A percentile compares a stretch with the other conserved stretches of the same genome.
These are phyloP conservation scores for Pugionium cornutum DNA, from an alignment of 345 rosid genomes.

Conservation along the genomic window DNA sequence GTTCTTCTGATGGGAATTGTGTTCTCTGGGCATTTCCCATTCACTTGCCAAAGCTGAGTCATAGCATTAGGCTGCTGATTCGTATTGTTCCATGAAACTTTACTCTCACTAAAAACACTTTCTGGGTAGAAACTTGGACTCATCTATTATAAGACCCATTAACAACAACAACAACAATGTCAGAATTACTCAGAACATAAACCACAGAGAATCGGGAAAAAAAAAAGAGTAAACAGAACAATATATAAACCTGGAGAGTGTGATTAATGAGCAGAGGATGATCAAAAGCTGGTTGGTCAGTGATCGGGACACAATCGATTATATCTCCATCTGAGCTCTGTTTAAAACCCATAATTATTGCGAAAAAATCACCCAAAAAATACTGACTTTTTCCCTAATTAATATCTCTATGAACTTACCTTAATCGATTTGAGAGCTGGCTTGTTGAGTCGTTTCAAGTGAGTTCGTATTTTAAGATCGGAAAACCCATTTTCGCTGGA, in stretches of 20 bases:
- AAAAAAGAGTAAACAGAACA: not conserved
- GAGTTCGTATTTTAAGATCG: slow-evolving; percentile 52
- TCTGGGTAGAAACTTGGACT: slow-evolving; percentile 58
- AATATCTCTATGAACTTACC: slow-evolving; percentile 35
- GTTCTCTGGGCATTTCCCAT: slow-evolving; percentile 55
- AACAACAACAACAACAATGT: slow-evolving; percentile 22
- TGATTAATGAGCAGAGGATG: slow-evolving; percentile 13
- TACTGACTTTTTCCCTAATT: not conserved
- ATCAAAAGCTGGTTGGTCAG: slow-evolving; percentile 19
- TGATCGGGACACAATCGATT: slow-evolving; percentile 32
- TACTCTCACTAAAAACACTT: slow-evolving; percentile 58
- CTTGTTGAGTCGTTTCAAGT: slow-evolving; percentile 66
- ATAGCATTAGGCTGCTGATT: slow-evolving; percentile 33
- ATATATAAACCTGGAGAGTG: slow-evolving; percentile 6
- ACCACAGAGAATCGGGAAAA: not conserved
- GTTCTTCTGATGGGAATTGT: slow-evolving; percentile 51
- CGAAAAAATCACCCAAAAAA: not conserved
- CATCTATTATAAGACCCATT: slow-evolving; percentile 39
- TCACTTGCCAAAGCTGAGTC: slow-evolving; percentile 53
- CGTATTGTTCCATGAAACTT: slow-evolving; percentile 33
- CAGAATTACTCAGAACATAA: slow-evolving; percentile 1
- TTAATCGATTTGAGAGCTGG: slow-evolving; percentile 62
- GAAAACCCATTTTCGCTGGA: slow-evolving; percentile 17
- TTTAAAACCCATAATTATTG: slow-evolving; percentile 12
- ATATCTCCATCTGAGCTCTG: slow-evolving; percentile 40